These are phyloP conservation scores for Leishmania gerbilli DNA, from an alignment of 208 protist species.

Conservation along the genomic window DNA sequence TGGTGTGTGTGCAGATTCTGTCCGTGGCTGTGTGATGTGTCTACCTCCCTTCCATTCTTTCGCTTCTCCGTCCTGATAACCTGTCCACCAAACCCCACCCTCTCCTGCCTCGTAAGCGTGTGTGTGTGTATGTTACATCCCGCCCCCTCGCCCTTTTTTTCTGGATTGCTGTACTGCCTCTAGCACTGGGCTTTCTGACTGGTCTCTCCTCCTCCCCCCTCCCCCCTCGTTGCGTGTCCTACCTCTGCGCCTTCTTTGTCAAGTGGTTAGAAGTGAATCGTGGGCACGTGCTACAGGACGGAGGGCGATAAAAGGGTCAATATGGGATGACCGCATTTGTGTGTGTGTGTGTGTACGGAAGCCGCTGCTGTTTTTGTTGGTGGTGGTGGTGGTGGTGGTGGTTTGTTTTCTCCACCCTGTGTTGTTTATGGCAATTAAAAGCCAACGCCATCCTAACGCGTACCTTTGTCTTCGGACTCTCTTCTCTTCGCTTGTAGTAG, in stretches of 20 bases:
- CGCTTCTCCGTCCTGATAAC: neutral
- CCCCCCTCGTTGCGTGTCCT: neutral
- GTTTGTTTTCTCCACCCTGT: neutral
- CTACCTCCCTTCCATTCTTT: neutral
- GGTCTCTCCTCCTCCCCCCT: neutral
- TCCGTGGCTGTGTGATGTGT: neutral
- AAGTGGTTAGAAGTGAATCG: neutral
- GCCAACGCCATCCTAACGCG: neutral
- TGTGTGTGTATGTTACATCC: neutral
- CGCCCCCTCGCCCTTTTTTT: slow-evolving; percentile 4
- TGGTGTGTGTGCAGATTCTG: too few relatives aligned
- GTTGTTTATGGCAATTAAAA: neutral
- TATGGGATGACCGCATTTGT: neutral
- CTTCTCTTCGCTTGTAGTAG: neutral
- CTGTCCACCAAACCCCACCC: neutral
- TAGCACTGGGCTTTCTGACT: neutral
- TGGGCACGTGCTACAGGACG: neutral
- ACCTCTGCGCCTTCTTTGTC: neutral
- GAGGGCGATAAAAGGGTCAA: neutral
- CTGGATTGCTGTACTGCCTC: neutral
- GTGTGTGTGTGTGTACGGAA: neutral
- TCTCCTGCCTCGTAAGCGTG: neutral
- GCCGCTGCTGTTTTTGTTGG: neutral
- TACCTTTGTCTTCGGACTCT: neutral
- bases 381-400: neutral